A percentile compares a stretch with the other conserved stretches of the same genome.
These are phyloP conservation scores for Penicillium fimorum DNA, from an alignment of 495 filamentous ascomycete species.

Conservation along the genomic window DNA sequence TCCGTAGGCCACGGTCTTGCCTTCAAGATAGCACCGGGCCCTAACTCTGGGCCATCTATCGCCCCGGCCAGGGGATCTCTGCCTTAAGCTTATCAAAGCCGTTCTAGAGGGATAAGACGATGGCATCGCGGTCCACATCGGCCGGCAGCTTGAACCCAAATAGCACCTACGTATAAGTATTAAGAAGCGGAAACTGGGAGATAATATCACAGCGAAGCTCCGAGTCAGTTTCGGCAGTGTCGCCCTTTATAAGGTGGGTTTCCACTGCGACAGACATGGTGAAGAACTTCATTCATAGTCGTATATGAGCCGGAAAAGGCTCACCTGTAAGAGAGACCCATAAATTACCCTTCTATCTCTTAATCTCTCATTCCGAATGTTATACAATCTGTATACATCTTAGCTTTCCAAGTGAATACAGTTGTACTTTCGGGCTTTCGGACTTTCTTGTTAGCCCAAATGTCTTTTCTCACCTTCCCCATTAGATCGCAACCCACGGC, in stretches of 20 bases:
- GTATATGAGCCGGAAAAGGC: neutral
- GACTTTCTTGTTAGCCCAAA: neutral
- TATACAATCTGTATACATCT: neutral
- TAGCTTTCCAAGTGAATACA: neutral
- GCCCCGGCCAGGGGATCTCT: neutral
- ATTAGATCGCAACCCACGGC: neutral
- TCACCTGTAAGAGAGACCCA: neutral
- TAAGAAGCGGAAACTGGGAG: neutral
- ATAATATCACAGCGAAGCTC: neutral
- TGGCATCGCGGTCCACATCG: neutral
- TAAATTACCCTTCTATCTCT: neutral
- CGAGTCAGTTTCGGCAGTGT: neutral
- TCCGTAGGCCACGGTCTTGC: neutral
- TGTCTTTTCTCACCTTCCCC: neutral
- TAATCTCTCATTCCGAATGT: neutral
- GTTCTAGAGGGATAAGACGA: neutral
- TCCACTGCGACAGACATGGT: neutral
- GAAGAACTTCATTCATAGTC: neutral
- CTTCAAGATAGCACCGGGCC: neutral
- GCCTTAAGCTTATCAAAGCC: neutral
- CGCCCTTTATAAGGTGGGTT: neutral
- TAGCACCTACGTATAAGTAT: neutral
- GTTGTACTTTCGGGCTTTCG: neutral
- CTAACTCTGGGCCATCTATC: neutral
- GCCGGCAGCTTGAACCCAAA: neutral